Evolutionary conservation across 768 basidiomycete genomes (phyloP).

Genomic region (Boletus sensibilis): DNA sequence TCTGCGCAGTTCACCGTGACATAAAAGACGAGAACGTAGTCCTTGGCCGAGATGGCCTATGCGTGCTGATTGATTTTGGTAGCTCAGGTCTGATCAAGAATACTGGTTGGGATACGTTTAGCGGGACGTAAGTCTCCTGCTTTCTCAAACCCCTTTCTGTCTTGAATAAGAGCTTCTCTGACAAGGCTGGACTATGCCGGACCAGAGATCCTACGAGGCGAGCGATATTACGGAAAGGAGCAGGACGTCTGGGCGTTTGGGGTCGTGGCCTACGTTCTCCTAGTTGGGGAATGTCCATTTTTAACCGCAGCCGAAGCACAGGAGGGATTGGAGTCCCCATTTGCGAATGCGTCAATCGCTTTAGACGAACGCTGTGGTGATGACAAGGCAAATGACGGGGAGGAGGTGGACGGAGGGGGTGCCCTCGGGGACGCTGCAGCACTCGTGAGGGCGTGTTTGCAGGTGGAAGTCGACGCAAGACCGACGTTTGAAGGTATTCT

Average conservation of each 20-base stretch:
- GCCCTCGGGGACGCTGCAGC: slow-evolving; percentile 80
- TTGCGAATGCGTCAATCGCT: slow-evolving; percentile 71
- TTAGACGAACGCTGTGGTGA: slow-evolving; percentile 80
- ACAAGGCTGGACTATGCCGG: slow-evolving; percentile 88
- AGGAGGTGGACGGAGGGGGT: slow-evolving; percentile 82
- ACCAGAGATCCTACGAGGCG: slow-evolving; percentile 93
- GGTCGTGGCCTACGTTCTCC: slow-evolving; percentile 92
- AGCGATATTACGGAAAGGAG: slow-evolving; percentile 92
- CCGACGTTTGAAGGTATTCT: slow-evolving; percentile 86
- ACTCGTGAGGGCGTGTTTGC: slow-evolving; percentile 81
- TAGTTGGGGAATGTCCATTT: slow-evolving; percentile 91
- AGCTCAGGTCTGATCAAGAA: slow-evolving; percentile 85
- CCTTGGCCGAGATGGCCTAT: slow-evolving; percentile 74
- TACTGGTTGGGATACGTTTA: slow-evolving; percentile 87
- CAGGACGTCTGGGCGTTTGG: slow-evolving; percentile 99
- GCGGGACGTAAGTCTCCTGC: slow-evolving; percentile 72
- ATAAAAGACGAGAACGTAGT: slow-evolving; percentile 98
- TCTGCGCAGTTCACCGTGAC: slow-evolving; percentile 79
- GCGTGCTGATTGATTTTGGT: slow-evolving; percentile 96
- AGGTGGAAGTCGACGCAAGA: slow-evolving; percentile 71
- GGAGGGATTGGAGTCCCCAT: slow-evolving; percentile 73
- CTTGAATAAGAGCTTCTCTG: slow-evolving; percentile 11
- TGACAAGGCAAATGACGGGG: slow-evolving; percentile 67
- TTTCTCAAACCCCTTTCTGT: neutral
- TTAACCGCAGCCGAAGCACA: slow-evolving; percentile 89